A percentile compares a stretch with the other conserved stretches of the same genome.
These are phyloP conservation scores for Blastomyces percursus DNA, from an alignment of 2,329 filamentous ascomycete species.

Conservation along the genomic window DNA sequence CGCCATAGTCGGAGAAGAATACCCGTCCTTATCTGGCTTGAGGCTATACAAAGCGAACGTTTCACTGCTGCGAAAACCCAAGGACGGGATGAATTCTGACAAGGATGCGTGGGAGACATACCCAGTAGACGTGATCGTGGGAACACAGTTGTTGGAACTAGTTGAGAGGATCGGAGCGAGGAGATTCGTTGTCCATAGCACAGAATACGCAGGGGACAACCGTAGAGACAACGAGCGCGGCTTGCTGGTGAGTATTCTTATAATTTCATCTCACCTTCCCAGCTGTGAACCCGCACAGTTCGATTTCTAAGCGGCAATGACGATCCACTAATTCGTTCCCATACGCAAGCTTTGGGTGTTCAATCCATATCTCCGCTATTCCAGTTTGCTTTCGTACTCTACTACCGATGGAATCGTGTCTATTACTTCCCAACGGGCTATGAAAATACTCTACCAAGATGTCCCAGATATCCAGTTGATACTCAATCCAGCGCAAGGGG, in stretches of 20 bases:
- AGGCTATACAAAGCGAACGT: slow-evolving; percentile 42
- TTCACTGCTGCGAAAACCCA: slow-evolving; percentile 16
- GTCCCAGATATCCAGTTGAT: slow-evolving; percentile 23
- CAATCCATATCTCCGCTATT: slow-evolving; percentile 48
- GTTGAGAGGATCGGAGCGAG: slow-evolving; percentile 46
- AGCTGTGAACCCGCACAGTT: neutral
- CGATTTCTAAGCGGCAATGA: neutral
- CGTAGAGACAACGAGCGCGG: slow-evolving; percentile 17
- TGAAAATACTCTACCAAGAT: slow-evolving; percentile 47
- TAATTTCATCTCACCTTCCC: neutral
- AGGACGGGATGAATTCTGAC: slow-evolving; percentile 17
- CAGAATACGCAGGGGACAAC: slow-evolving; percentile 11
- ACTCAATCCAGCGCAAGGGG: slow-evolving; percentile 28
- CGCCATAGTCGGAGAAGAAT: slow-evolving; percentile 30
- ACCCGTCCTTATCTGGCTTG: slow-evolving; percentile 20
- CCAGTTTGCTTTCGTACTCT: slow-evolving; percentile 31
- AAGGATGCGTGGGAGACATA: slow-evolving; percentile 23
- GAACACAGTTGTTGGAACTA: slow-evolving; percentile 45
- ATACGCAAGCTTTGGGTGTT: slow-evolving; percentile 44
- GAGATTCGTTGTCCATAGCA: slow-evolving; percentile 42
- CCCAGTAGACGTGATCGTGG: slow-evolving; percentile 33
- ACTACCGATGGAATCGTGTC: neutral
- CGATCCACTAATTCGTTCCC: neutral
- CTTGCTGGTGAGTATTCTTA: slow-evolving; percentile 26
- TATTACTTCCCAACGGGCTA: slow-evolving; percentile 36